Evolutionary conservation across 345 rosid species (phyloP).

Genomic region (Corchorus capsularis): DNA sequence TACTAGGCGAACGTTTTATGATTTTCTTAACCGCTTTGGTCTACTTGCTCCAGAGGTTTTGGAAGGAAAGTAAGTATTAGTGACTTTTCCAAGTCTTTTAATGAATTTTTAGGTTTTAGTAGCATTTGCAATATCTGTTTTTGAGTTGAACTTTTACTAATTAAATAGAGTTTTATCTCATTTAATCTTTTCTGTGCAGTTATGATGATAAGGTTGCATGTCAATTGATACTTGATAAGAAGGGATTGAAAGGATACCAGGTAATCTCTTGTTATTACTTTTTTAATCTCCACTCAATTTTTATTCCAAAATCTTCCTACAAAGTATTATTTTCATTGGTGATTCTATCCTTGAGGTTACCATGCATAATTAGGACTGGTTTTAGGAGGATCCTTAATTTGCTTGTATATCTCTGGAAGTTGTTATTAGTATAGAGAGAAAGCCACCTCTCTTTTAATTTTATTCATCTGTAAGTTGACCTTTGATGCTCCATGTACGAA

Average conservation of each 20-base stretch:
- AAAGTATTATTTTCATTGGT: conserved; percentile 4
- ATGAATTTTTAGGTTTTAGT: conserved; percentile 6
- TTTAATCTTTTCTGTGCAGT: conserved; percentile 46
- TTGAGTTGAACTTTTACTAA: conserved; percentile 20
- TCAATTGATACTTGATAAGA: conserved; percentile 88
- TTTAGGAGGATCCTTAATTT: conserved; percentile 7
- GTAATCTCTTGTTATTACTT: conserved; percentile 36
- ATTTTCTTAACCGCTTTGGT: conserved; percentile 95
- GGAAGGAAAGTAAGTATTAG: conserved; percentile 75
- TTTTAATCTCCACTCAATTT: conserved; percentile 2
- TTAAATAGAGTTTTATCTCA: conserved; percentile 18
- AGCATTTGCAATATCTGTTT: conserved; percentile 9
- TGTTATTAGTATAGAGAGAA: conserved; percentile 6
- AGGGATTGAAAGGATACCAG: conserved; percentile 92
- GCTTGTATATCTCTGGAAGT: conserved; percentile 4
- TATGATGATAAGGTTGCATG: conserved; percentile 84
- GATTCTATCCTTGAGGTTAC: background rate
- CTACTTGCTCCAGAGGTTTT: conserved; percentile 95
- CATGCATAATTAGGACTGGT: background rate
- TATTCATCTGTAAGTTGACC: background rate
- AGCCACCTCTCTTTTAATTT: background rate
- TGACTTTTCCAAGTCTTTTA: background rate
- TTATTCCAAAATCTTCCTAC: conserved; percentile 11
- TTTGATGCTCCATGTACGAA: background rate
- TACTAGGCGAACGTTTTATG: conserved; percentile 91